Conservation (phyloP, 2,329 filamentous ascomycete species). For the Talaromyces rugulosus region DNA sequence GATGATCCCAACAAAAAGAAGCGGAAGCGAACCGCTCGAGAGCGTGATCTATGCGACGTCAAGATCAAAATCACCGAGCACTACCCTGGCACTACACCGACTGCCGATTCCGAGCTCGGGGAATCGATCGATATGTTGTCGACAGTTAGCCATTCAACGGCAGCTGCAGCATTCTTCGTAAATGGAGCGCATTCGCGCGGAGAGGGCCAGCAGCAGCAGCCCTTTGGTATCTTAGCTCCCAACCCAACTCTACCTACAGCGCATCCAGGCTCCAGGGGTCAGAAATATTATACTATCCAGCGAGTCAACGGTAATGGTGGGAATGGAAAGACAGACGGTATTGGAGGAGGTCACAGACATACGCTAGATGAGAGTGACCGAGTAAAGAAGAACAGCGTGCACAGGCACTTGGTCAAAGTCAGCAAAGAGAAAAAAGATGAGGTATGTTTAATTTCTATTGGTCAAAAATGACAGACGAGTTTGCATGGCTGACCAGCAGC, state of each 20-base stretch:
- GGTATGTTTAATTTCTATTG: constrained; percentile 38
- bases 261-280: constrained; percentile 47
- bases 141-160: neutral
- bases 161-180: constrained; percentile 16
- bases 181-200: constrained; percentile 13
- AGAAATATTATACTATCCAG: constrained; percentile 69
- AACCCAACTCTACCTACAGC: constrained; percentile 35
- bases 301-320: constrained; percentile 72
- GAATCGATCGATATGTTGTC: constrained; percentile 16
- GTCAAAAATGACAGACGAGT: neutral
- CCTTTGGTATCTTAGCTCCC: constrained; percentile 43
- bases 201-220: constrained; percentile 21
- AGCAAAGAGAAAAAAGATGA: constrained; percentile 60
- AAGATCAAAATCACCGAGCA: constrained; percentile 85
- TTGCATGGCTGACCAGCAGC: constrained; percentile 40
- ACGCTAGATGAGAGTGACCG: constrained; percentile 68
- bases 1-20: constrained; percentile 79
- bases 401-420: constrained; percentile 60
- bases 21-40: constrained; percentile 68
- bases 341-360: constrained; percentile 71
- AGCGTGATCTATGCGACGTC: constrained; percentile 76
- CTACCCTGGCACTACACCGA: constrained; percentile 49
- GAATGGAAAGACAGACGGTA: constrained; percentile 67
- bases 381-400: constrained; percentile 76
- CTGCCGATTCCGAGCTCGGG: constrained; percentile 16